Percentiles rank a stretch among this genome's conserved stretches.
phyloP scores from a whole-genome alignment of 257 asterid species.

The Solanum ahanhuiri region DNA sequence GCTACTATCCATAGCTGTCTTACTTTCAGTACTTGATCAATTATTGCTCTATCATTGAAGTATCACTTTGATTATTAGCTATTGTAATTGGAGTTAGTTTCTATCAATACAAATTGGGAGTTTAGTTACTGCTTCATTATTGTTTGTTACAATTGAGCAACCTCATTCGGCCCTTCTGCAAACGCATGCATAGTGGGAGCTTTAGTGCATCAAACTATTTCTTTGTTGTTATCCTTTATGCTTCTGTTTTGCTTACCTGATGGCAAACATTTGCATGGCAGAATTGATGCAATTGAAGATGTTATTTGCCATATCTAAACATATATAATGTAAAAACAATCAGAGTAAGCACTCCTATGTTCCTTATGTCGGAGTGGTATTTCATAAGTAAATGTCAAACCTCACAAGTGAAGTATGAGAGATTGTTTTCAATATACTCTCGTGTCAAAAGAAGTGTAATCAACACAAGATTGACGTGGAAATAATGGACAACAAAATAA shows the following conservation, averaged over 20 bases:
- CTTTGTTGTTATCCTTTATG: no score
- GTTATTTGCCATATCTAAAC: constrained; percentile 12
- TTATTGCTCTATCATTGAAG: background rate
- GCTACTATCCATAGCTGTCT: background rate
- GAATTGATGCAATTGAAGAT: background rate
- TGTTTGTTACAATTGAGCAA: background rate
- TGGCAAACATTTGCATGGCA: background rate
- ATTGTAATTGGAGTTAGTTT: background rate
- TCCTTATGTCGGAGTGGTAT: constrained; percentile 14
- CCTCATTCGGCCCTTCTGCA: no score
- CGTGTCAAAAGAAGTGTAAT: background rate
- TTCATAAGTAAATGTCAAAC: no score
- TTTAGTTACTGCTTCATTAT: background rate
- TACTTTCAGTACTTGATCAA: background rate
- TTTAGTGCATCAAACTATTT: no score
- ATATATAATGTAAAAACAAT: constrained; percentile 68
- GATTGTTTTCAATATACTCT: background rate
- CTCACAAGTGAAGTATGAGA: no score
- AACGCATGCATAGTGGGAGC: accelerated
- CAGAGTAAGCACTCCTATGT: constrained; percentile 93
- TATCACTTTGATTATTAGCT: background rate
- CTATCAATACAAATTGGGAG: background rate
- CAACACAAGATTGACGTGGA: background rate
- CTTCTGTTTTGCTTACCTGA: background rate
- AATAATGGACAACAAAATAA: background rate